These are phyloP conservation scores for Penstemon barbatus DNA, from an alignment of 257 asterid species.

Conservation along the genomic window DNA sequence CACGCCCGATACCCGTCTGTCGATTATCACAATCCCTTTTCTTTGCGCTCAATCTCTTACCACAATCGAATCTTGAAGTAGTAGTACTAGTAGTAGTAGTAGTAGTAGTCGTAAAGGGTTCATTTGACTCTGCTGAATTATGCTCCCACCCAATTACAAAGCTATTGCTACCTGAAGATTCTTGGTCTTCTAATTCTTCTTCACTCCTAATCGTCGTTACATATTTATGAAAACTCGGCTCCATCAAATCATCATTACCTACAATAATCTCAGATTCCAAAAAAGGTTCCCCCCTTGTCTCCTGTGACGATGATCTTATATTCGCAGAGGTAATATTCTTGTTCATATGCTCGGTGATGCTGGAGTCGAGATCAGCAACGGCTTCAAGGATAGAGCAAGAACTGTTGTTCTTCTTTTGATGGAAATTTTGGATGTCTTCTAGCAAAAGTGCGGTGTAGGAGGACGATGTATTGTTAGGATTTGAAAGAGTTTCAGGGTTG, in stretches of 20 bases:
- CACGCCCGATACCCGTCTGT: conserved; percentile 47
- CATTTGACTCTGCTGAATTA: conserved; percentile 68
- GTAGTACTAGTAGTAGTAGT: conserved; percentile 41
- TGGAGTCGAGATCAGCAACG: conserved; percentile 93
- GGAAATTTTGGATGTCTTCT: conserved; percentile 93
- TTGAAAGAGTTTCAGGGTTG: conserved; percentile 55
- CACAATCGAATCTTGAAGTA: conserved; percentile 23
- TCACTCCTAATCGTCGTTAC: conserved; percentile 82
- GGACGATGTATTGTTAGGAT: conserved; percentile 38
- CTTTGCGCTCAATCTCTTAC: conserved; percentile 39
- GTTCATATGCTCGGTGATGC: conserved; percentile 22
- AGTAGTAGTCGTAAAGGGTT: conserved; percentile 35
- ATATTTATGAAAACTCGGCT: conserved; percentile 83
- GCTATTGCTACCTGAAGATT: conserved; percentile 89
- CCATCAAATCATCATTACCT: conserved; percentile 62
- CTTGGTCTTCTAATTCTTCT: conserved; percentile 63
- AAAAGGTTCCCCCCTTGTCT: conserved; percentile 41
- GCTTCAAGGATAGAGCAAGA: conserved; percentile 87
- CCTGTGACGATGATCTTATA: conserved; percentile 18
- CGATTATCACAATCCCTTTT: conserved; percentile 45
- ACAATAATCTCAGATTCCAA: conserved; percentile 70
- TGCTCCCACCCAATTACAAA: conserved; percentile 71
- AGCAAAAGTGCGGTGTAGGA: conserved; percentile 78
- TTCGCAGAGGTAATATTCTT: too few relatives aligned
- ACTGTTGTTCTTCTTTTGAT: conserved; percentile 57